Base-by-base conservation (phyloP, 2,329 filamentous ascomycete species). In the Ramularia endophylla region DNA sequence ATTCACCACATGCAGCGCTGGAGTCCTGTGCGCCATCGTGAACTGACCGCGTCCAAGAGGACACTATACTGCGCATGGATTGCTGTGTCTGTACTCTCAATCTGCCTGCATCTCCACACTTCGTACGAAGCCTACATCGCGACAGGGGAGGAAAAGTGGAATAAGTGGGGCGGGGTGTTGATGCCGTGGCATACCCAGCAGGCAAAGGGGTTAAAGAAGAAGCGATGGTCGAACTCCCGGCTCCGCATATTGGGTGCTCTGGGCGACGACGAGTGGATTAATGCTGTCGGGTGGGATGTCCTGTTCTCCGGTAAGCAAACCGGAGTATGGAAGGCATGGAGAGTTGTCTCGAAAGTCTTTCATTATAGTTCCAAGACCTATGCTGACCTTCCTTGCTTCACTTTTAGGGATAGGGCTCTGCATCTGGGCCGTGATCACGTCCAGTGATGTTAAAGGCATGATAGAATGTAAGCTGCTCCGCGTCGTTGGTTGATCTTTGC, bases 211-310 rank as follows among this genome's bases (percentile, higher is more conserved):
- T 27, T 18, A n/a, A n/a, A n/a, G n/a, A n/a, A n/a, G 30, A 36
- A 35, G 13, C 18, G 35, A 20, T 30, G 36, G 28, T 15, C 38
- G 6, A 12, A 9, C 25, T 30, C 18, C 2, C 27, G 33, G 11
- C 27, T 30, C 25, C 13, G 22, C 6, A 60, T 75, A 9, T 64
- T 74, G 18, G 71, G 67, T 29, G 70, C 73, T 1, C 66, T 76
- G 37, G 67, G 66, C 44, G 74, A 74, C 38, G 76, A 83, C 54
- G 78, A 78, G 0, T 73, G 71, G 16, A 71, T 82, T 20, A 71
- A 72, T 15, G 72, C 70, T 13, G 73, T 74, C 0, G 75, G 72
- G 5, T 73, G 72, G 60, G 80, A 83, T 57, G 77, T 78, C 1
- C 55, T 83, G 11, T 64, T 80, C 27, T 76, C 72, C 16, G 65